Conservation (phyloP, 306 rosid genomes). For the Alnus rubra region DNA sequence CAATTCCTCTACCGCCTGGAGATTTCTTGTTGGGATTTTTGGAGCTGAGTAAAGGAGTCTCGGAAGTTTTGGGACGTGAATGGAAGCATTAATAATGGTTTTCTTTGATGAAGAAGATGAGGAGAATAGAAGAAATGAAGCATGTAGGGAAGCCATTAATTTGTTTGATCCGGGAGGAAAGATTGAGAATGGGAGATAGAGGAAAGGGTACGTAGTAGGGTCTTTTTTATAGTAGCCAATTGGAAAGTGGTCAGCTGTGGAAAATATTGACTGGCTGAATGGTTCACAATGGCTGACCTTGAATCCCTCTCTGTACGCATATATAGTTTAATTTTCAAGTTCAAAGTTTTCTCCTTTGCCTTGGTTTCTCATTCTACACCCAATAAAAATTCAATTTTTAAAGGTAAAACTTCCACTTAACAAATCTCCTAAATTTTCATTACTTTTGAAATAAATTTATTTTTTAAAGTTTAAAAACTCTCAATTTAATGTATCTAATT, state of each 20-base stretch:
- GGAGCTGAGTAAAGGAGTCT: constrained; percentile 15
- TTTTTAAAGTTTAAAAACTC: too few species aligned
- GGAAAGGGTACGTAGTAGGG: too few species aligned
- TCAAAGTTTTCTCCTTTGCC: too few species aligned
- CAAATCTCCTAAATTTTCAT: too few species aligned
- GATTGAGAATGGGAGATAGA: not conserved
- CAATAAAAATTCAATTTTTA: too few species aligned
- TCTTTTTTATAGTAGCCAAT: too few species aligned
- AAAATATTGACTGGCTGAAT: not conserved
- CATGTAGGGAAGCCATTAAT: not conserved
- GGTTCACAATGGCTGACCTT: not conserved
- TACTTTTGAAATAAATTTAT: too few species aligned
- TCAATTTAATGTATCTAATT: too few species aligned
- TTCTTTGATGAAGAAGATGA: constrained; percentile 27
- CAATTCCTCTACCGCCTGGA: not conserved
- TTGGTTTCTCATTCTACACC: too few species aligned
- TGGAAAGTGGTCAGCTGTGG: not conserved
- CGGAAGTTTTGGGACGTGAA: constrained; percentile 38
- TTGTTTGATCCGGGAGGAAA: not conserved
- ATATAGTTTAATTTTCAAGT: too few species aligned
- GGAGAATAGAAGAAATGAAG: not conserved
- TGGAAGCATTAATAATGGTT: constrained; percentile 23
- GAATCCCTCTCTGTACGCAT: too few species aligned
- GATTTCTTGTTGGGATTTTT: constrained; percentile 11
- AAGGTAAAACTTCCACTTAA: too few species aligned